phyloP scores from a whole-genome alignment of 1,284 basidiomycete species.

The Coniophora puteana region DNA sequence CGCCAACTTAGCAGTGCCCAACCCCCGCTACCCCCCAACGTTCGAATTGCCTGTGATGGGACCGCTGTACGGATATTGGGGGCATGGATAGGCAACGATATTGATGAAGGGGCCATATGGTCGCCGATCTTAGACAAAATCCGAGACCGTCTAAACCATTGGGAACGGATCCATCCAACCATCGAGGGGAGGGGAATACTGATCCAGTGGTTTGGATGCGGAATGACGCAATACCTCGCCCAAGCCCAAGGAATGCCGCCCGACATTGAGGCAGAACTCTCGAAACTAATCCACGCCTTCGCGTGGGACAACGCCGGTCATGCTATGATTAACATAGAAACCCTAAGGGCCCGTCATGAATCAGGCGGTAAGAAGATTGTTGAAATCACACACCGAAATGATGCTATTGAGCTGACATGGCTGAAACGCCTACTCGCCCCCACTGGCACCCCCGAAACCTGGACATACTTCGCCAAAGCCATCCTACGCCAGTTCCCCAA shows the following conservation, averaged over 20 bases:
- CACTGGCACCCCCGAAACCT: not conserved
- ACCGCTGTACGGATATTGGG: slow-evolving; percentile 12
- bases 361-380: slow-evolving; percentile 7
- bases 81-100: slow-evolving; percentile 13
- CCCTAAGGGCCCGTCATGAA: not conserved
- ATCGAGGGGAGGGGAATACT: slow-evolving; percentile 15
- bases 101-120: slow-evolving; percentile 10
- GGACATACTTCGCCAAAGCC: not conserved
- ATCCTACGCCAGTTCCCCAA: fast-evolving
- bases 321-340: not conserved
- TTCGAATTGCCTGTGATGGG: slow-evolving; percentile 8
- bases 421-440: not conserved
- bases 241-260: slow-evolving; percentile 21
- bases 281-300: slow-evolving; percentile 10
- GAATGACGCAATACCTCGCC: slow-evolving; percentile 17
- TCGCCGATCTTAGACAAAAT: slow-evolving; percentile 14
- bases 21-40: not conserved
- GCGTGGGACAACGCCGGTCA: slow-evolving; percentile 7
- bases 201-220: slow-evolving; percentile 12
- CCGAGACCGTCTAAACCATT: slow-evolving; percentile 3
- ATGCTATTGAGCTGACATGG: slow-evolving; percentile 8
- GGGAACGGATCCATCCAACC: slow-evolving; percentile 12
- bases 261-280: slow-evolving; percentile 4
- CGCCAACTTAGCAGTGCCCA: not conserved
- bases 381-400: slow-evolving; percentile 4